Conservation (phyloP, 805 yeast species). For the Candida glaebosa region DNA sequence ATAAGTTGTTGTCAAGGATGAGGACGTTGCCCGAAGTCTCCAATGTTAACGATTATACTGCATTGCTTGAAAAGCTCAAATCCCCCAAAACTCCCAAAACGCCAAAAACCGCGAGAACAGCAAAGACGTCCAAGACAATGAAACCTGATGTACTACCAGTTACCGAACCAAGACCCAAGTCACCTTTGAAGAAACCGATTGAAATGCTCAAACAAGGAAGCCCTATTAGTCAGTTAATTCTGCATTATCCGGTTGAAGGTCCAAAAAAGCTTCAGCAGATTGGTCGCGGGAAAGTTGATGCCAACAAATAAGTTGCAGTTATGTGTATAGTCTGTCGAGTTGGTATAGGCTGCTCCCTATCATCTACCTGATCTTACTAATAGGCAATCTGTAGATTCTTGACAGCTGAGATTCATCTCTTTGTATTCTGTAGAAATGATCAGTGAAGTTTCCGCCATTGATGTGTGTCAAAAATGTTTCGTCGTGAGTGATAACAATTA, state of each 20-base stretch:
- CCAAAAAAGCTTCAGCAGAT: background rate
- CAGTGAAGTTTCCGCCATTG: constrained; percentile 82
- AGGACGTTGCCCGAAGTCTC: constrained; percentile 2
- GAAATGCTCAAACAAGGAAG: background rate
- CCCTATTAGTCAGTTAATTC: background rate
- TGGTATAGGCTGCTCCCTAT: too few species aligned
- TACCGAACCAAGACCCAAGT: constrained; percentile 13
- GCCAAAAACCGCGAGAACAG: background rate
- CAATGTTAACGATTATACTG: constrained; percentile 3
- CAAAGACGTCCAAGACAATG: background rate
- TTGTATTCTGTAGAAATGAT: constrained; percentile 76
- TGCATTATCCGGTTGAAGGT: background rate
- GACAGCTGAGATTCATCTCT: constrained; percentile 83
- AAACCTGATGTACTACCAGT: background rate
- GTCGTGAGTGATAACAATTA: constrained; percentile 95
- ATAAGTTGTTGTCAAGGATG: constrained; percentile 34
- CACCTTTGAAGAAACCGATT: background rate
- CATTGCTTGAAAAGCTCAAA: constrained; percentile 1
- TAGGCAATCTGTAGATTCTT: constrained; percentile 53
- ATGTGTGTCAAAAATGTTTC: constrained; percentile 83
- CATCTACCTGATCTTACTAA: constrained; percentile 32
- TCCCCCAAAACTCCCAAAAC: background rate
- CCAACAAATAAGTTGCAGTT: too few species aligned
- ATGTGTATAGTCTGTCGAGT: too few species aligned
- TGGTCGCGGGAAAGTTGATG: background rate